Evolutionary conservation across 2,329 filamentous ascomycete genomes (phyloP).

Genomic region (Mycocentrospora acerina): DNA sequence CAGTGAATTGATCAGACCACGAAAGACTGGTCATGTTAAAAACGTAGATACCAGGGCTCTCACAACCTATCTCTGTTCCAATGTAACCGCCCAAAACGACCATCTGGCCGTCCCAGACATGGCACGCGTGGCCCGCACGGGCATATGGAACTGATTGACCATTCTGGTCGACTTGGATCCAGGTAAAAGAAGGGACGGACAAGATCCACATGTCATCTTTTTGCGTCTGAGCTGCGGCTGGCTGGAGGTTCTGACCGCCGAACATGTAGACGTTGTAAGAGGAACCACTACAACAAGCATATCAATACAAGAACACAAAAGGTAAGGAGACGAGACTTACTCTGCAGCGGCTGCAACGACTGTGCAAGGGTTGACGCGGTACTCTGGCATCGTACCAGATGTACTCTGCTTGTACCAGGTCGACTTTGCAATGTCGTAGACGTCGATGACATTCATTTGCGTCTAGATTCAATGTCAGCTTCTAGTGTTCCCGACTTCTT

Average conservation of each 20-base stretch:
- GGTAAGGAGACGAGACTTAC: slow-evolving; percentile 22
- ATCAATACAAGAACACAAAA: slow-evolving; percentile 8
- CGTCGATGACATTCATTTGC: slow-evolving; percentile 71
- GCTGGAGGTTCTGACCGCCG: slow-evolving; percentile 72
- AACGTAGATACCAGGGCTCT: slow-evolving; percentile 69
- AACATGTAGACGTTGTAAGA: slow-evolving; percentile 79
- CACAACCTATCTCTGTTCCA: slow-evolving; percentile 62
- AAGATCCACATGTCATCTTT: slow-evolving; percentile 80
- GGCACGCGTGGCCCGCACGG: slow-evolving; percentile 73
- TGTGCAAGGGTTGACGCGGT: slow-evolving; percentile 67
- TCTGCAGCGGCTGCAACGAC: slow-evolving; percentile 73
- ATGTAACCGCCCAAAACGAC: slow-evolving; percentile 73
- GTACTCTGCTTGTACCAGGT: slow-evolving; percentile 76
- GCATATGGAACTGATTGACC: slow-evolving; percentile 53
- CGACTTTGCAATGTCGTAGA: slow-evolving; percentile 73
- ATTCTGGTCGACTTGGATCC: slow-evolving; percentile 65
- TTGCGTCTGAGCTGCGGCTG: slow-evolving; percentile 58
- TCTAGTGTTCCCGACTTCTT: background rate
- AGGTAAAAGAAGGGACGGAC: slow-evolving; percentile 77
- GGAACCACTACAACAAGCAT: slow-evolving; percentile 52
- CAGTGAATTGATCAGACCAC: slow-evolving; percentile 73
- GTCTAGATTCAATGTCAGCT: slow-evolving; percentile 43
- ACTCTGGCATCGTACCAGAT: slow-evolving; percentile 58
- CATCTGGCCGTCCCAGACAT: slow-evolving; percentile 80
- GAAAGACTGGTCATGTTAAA: slow-evolving; percentile 71